These are phyloP conservation scores for Fusarium foetens DNA, from an alignment of 2,329 filamentous ascomycete species.

Conservation along the genomic window DNA sequence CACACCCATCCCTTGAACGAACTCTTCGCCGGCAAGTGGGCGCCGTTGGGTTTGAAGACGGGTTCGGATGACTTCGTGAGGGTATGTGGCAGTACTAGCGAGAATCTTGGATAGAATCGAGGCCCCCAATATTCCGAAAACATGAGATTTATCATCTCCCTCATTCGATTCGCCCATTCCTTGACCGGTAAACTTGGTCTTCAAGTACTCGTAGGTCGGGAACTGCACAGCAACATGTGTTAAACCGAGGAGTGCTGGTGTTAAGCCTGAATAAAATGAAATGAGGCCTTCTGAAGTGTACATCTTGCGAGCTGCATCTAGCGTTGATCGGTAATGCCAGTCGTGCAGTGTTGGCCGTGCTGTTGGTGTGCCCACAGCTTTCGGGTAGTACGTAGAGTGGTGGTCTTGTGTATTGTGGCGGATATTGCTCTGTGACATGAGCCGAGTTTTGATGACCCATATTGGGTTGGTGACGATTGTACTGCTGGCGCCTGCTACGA, in stretches of 20 bases:
- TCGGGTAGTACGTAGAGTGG: slow-evolving; percentile 55
- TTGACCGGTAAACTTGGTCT: slow-evolving; percentile 87
- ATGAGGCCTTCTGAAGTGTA: slow-evolving; percentile 87
- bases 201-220: slow-evolving; percentile 93
- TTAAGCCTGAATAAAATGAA: slow-evolving; percentile 95
- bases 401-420: slow-evolving; percentile 53
- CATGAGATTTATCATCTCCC: slow-evolving; percentile 65
- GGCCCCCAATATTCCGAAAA: slow-evolving; percentile 84
- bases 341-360: slow-evolving; percentile 68
- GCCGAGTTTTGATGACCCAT: slow-evolving; percentile 98
- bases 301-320: slow-evolving; percentile 96
- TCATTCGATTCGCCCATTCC: slow-evolving; percentile 77
- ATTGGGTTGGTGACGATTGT: slow-evolving; percentile 97
- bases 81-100: slow-evolving; percentile 94
- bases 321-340: slow-evolving; percentile 92
- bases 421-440: slow-evolving; percentile 88
- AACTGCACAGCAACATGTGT: slow-evolving; percentile 98
- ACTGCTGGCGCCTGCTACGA: slow-evolving; percentile 90
- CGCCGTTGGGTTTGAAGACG: slow-evolving; percentile 92
- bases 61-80: slow-evolving; percentile 95
- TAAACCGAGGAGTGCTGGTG: slow-evolving; percentile 89
- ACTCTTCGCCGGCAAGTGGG: slow-evolving; percentile 66
- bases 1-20: slow-evolving; percentile 61
- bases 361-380: slow-evolving; percentile 64
- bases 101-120: slow-evolving; percentile 95